A percentile compares a stretch with the other conserved stretches of the same genome.
phyloP scores from a whole-genome alignment of 805 yeast genomes.

The Wickerhamomyces xylosicus region DNA sequence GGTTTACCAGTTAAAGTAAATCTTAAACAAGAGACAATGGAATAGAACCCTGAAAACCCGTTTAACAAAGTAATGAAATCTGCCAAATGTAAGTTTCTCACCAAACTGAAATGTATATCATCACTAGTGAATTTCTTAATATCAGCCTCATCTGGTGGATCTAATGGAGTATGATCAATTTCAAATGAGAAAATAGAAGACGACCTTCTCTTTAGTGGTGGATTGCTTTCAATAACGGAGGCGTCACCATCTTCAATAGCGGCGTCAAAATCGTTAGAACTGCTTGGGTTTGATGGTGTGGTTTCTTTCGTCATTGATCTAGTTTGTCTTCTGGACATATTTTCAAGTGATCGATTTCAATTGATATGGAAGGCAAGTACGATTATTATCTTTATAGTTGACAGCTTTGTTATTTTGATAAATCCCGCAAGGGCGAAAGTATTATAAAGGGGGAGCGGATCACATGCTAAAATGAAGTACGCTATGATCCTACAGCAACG shows the following conservation, averaged over 20 bases:
- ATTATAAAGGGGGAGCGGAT: no score
- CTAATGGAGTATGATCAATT: constrained; percentile 35
- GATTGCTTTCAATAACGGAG: constrained; percentile 10
- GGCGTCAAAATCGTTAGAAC: constrained; percentile 1
- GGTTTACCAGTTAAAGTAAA: constrained; percentile 61
- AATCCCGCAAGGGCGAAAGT: no score
- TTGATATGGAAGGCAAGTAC: no score
- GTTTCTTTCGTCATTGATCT: constrained; percentile 7
- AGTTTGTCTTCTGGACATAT: constrained; percentile 14
- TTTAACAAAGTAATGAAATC: constrained; percentile 92
- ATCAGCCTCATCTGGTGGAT: constrained; percentile 70
- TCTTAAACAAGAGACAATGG: constrained; percentile 77
- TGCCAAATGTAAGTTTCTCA: constrained; percentile 86
- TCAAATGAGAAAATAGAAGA: constrained; percentile 39
- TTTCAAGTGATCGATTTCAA: no score
- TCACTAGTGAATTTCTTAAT: constrained; percentile 75
- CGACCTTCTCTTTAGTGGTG: constrained; percentile 26
- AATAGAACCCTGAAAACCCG: constrained; percentile 89
- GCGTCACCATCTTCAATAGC: constrained; percentile 14
- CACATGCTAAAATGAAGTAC: no score
- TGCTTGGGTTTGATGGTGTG: background rate
- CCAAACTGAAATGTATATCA: constrained; percentile 74
- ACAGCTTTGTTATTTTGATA: no score
- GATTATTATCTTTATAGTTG: no score
- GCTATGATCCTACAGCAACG: no score